Base-by-base conservation (phyloP, 2,329 filamentous ascomycete genomes). In the Colletotrichum orbiculare region DNA sequence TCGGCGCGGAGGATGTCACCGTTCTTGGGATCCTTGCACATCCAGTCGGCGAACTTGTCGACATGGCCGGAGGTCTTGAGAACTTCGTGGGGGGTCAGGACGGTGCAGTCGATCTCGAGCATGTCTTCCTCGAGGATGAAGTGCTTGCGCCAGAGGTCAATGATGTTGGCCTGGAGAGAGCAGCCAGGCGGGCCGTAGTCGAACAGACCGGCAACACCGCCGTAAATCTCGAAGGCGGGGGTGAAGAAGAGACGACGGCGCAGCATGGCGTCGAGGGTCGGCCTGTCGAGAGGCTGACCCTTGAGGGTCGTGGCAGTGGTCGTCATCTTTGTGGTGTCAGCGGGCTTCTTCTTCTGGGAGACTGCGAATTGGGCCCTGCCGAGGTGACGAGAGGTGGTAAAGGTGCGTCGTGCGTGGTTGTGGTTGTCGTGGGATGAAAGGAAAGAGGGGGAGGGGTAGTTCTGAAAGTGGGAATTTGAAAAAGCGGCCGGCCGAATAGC, bases 1-100 rank as follows among this genome's bases (percentile, higher is more conserved):
- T 99, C 96, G 64, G 96, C 94, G 71, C 96, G 89, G 77, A 99
- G 89, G 75, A 97, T 97, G 79, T 99, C 96, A 76, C 96, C 96
- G 73, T 91, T 97, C 86, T 97, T 96, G 68, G 95, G 93, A 79
- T 99, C 96, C 81, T 97, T 97, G 89, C 93, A 97, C 94, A 98
- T 97, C 93, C 92, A 98, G 79, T 98, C 95, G 79, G 93, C 92
- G 75, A 98, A 98, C 80, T 97, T 97, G 79, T 97, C 95, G 70
- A 98, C 96, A 81, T 99, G 96, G 69, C 96, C 96, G 77, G 89
- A 92, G 58, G 95, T 97, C 86, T 98, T 97, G 75, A 99, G 87
- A 42, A 99, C 93, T 52, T 96, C 92, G 73, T 96, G 89, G 39
- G 96, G 96, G 45, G 96, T 99, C 75, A 99, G 81, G 81, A 95